Evolutionary conservation across 805 yeast genomes (phyloP), one percentile per base, ranked within the genome.

Genomic region (Cyberlindnera amylophila): DNA sequence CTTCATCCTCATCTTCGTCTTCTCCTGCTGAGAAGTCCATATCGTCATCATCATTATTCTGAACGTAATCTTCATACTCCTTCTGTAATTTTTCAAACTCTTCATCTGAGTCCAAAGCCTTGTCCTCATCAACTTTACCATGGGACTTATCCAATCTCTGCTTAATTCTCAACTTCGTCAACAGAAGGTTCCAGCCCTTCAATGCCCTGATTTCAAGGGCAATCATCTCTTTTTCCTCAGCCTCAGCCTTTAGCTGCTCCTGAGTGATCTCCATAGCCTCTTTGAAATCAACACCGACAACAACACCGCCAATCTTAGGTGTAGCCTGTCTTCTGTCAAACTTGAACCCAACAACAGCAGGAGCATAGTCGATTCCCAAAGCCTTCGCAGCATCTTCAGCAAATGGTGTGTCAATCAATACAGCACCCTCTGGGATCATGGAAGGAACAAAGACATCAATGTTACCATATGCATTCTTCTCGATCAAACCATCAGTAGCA

Each of bases 271-370:
- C 53, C 30, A 86, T 69, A 0, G 89, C 90, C 30, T 81, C 87
- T 44, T 67, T 65, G 46, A 64, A 78, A 53, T 81, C 82, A 18
- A 57, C 55, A 4, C 85, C 82, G 6, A 89, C 82, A 2, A 93
- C 82, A 19, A 88, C 74, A 3, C 98, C 98, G 4, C 81, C 79
- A 32, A 79, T 73, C 40, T 70, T 67, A 0, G 95, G 91, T 10
- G 78, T 80, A 0, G 84, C 80, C 28, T 56, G 54, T 23, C 69
- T 61, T 33, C 64, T 62, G 23, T 70, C 74, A 63, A 86, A 93
- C 42, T 87, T 93, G 64, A 93, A 91, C 0, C 90, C 87, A 2
- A 82, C 81, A 2, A 89, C 90, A 0, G 97, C 98, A 36, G 79
- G 81, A 0, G 96, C 97, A 65, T 72, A 88, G 50, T 87, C 96